Percentiles rank a stretch among this genome's conserved stretches.
Conservation (phyloP, 352 stramenopile species). For the Pythium pyrilobum region DNA sequence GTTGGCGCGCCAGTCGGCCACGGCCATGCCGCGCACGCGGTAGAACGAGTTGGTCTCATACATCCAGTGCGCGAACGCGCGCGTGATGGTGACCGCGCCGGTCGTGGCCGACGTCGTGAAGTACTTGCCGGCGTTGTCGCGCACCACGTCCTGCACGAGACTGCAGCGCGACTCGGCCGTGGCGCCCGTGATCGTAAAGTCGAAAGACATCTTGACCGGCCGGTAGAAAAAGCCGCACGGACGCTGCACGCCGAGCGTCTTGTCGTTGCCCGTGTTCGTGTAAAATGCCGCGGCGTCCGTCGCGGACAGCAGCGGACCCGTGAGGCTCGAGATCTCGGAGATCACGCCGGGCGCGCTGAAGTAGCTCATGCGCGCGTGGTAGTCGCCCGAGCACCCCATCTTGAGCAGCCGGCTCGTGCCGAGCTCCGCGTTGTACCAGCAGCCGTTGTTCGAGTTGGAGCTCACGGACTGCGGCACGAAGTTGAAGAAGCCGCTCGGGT, state of each 20-base stretch:
- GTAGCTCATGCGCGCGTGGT: slow-evolving; percentile 21
- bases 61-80: slow-evolving; percentile 25
- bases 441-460: slow-evolving; percentile 32
- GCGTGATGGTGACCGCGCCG: slow-evolving; percentile 16
- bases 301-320: slow-evolving; percentile 15
- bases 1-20: slow-evolving; percentile 22
- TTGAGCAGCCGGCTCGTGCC: slow-evolving; percentile 26
- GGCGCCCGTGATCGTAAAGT: slow-evolving; percentile 23
- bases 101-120: slow-evolving; percentile 11
- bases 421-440: slow-evolving; percentile 34
- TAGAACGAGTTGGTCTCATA: slow-evolving; percentile 26
- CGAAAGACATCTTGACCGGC: slow-evolving; percentile 31
- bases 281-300: slow-evolving; percentile 17
- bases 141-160: slow-evolving; percentile 13
- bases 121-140: slow-evolving; percentile 17
- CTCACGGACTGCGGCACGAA: slow-evolving; percentile 29
- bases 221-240: slow-evolving; percentile 31
- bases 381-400: slow-evolving; percentile 25
- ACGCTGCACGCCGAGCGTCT: slow-evolving; percentile 12
- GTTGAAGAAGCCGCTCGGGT: slow-evolving; percentile 34
- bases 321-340: slow-evolving; percentile 17
- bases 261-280: slow-evolving; percentile 21
- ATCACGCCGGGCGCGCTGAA: slow-evolving; percentile 18
- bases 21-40: slow-evolving; percentile 25
- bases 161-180: slow-evolving; percentile 17